These are phyloP conservation scores for Claviceps cyperi DNA, from an alignment of 2,329 filamentous ascomycete species.

Conservation along the genomic window DNA sequence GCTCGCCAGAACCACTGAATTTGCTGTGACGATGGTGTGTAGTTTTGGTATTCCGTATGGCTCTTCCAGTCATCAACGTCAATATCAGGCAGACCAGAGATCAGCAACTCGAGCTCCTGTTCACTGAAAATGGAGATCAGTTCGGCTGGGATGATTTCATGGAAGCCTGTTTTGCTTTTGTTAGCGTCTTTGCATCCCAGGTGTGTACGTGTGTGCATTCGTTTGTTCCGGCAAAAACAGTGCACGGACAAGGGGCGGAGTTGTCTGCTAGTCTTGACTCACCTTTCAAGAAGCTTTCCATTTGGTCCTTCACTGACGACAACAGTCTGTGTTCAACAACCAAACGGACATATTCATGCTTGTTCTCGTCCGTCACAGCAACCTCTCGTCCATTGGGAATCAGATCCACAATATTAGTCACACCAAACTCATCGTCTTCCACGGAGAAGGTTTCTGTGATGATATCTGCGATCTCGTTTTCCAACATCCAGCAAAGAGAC, in stretches of 20 bases:
- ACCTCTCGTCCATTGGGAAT: conserved; percentile 81
- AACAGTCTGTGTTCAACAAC: conserved; percentile 90
- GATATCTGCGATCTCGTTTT: conserved; percentile 96
- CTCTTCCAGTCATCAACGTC: conserved; percentile 98
- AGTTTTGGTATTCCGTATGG: conserved; percentile 98
- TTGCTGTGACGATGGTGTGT: conserved; percentile 82
- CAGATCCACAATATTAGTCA: conserved; percentile 74
- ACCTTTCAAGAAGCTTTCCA: conserved; percentile 83
- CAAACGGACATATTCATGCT: conserved; percentile 89
- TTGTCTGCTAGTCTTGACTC: conserved; percentile 15
- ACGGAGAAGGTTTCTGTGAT: conserved; percentile 94
- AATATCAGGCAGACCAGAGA: conserved; percentile 92
- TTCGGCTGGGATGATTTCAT: conserved; percentile 92
- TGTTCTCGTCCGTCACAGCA: conserved; percentile 92
- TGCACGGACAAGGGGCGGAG: not conserved
- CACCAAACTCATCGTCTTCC: conserved; percentile 87
- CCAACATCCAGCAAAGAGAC: conserved; percentile 93
- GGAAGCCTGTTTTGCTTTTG: conserved; percentile 55
- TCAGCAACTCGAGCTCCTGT: conserved; percentile 89
- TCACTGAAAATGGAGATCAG: conserved; percentile 97
- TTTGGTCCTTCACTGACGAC: conserved; percentile 83
- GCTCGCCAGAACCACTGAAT: conserved; percentile 99
- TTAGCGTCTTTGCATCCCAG: not conserved
- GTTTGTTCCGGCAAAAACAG: no score
- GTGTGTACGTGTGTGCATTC: no score